A percentile compares a stretch with the other conserved stretches of the same genome.
Evolutionary conservation across 176 grass and related monocot species (phyloP).

Genomic region (Zoysia japonica): DNA sequence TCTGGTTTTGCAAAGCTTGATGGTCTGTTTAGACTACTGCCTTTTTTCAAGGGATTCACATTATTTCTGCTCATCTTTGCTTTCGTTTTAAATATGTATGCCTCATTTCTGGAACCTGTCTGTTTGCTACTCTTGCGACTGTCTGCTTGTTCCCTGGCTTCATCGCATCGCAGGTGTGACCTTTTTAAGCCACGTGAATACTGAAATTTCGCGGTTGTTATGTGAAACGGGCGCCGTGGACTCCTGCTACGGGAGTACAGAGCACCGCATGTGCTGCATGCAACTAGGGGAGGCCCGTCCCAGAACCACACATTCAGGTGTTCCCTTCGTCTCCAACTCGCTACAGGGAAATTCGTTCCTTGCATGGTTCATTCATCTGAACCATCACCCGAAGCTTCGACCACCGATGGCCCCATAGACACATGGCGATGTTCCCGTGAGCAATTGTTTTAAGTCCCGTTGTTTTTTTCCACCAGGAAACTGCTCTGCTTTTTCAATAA

Average conservation of each 20-base stretch:
- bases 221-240: neutral
- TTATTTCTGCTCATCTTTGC: too few relatives aligned
- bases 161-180: neutral
- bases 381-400: conserved; percentile 18
- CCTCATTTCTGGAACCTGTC: neutral
- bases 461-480: too few relatives aligned
- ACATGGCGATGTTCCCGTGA: conserved; percentile 36
- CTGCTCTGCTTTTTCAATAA: too few relatives aligned
- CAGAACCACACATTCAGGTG: conserved; percentile 6
- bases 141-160: neutral
- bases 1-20: neutral
- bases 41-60: neutral
- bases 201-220: neutral
- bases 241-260: neutral
- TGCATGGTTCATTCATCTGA: conserved; percentile 37
- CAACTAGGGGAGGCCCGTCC: neutral
- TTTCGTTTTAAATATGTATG: too few relatives aligned
- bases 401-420: conserved; percentile 40
- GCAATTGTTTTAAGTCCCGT: neutral
- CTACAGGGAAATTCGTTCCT: neutral
- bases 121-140: neutral
- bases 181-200: neutral
- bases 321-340: conserved; percentile 10
- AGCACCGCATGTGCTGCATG: conserved; percentile 1
- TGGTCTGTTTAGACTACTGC: neutral